Percentiles rank a stretch among this genome's conserved stretches.
Evolutionary conservation across 1,139 yeast species (phyloP).

Genomic region (Meyerozyma elateridarum): DNA sequence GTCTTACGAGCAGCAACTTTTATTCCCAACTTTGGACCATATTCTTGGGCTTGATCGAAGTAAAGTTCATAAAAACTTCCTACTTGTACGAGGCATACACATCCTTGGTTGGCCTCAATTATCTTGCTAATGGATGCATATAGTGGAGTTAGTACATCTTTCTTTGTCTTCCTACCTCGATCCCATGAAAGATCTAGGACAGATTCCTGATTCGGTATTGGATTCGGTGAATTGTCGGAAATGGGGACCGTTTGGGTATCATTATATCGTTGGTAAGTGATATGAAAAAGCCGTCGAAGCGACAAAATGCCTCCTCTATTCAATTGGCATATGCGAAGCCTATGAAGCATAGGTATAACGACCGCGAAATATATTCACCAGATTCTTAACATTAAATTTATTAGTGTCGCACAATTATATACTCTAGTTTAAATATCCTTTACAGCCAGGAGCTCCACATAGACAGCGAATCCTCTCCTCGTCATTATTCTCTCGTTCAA

Average conservation of each 20-base stretch:
- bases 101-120: constrained; percentile 44
- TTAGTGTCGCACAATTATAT: constrained; percentile 7
- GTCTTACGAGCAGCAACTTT: constrained; percentile 38
- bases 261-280: no score
- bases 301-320: not conserved
- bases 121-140: constrained; percentile 10
- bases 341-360: no score
- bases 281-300: no score
- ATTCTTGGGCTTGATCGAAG: constrained; percentile 77
- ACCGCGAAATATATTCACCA: no score
- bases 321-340: no score
- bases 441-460: constrained; percentile 93
- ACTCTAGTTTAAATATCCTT: constrained; percentile 74
- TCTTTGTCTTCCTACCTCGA: constrained; percentile 12
- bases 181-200: constrained; percentile 12
- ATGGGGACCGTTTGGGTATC: no score
- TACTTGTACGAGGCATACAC: constrained; percentile 84
- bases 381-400: constrained; percentile 21
- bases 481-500: constrained; percentile 86
- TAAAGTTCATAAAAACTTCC: constrained; percentile 85
- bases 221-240: no score
- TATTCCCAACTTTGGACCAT: constrained; percentile 68
- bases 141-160: constrained; percentile 9
- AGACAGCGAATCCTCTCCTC: constrained; percentile 87
- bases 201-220: no score